Conservation (phyloP, 1,139 yeast species). For the Taphrina sp. region DNA sequence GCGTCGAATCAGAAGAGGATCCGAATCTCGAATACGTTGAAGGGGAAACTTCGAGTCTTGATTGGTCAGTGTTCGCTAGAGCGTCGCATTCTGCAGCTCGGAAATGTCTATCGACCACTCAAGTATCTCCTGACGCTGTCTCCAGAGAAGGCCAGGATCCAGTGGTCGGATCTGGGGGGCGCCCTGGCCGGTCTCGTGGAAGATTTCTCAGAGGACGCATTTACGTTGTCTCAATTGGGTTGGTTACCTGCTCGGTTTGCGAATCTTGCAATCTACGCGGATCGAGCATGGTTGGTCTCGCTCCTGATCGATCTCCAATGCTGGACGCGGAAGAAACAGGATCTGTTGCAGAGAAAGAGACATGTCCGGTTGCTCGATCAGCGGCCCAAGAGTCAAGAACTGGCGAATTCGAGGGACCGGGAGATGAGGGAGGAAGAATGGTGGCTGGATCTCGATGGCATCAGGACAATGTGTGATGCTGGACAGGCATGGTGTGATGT, state of each 20-base stretch:
- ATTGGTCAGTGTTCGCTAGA: constrained; percentile 22
- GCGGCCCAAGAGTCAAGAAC: constrained; percentile 6
- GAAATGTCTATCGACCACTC: constrained; percentile 20
- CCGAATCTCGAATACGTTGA: neutral
- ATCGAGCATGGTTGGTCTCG: constrained; percentile 27
- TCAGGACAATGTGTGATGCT: constrained; percentile 16
- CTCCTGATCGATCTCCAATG: constrained; percentile 4
- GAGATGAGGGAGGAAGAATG: constrained; percentile 17
- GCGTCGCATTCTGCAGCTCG: constrained; percentile 28
- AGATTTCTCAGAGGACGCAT: constrained; percentile 24
- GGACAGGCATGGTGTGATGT: constrained; percentile 31
- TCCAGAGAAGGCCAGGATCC: neutral
- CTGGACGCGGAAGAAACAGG: constrained; percentile 1
- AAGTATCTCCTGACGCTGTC: constrained; percentile 8
- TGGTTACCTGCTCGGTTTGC: constrained; percentile 16
- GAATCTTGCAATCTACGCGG: constrained; percentile 14
- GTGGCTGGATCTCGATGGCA: constrained; percentile 29
- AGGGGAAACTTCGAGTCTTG: neutral
- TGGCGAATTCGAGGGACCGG: neutral
- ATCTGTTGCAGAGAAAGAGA: neutral
- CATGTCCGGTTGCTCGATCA: constrained; percentile 10
- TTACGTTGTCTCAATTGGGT: constrained; percentile 20
- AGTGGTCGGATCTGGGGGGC: constrained; percentile 1
- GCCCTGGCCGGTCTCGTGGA: constrained; percentile 12
- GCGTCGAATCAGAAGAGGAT: constrained; percentile 4